Conservation (phyloP, 345 rosid genomes). For the Luvunga scandens region DNA sequence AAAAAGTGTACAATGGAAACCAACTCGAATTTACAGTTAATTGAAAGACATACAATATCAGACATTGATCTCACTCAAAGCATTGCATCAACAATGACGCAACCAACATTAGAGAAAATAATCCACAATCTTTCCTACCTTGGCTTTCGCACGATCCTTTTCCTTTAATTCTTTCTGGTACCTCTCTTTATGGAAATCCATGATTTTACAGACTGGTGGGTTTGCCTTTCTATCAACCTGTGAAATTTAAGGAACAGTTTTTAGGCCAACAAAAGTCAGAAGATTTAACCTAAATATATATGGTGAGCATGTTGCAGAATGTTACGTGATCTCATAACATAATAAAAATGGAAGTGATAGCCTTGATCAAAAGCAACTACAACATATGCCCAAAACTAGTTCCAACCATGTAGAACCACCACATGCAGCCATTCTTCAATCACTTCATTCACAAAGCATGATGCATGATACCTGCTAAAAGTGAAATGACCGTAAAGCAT, state of each 20-base stretch:
- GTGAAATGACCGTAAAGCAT: not conserved
- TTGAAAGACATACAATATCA: not conserved
- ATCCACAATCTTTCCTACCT: slow-evolving; percentile 29
- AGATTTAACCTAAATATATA: not conserved
- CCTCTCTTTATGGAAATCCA: slow-evolving; percentile 48
- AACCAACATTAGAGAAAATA: slow-evolving; percentile 6
- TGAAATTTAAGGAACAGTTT: not conserved
- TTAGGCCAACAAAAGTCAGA: not conserved
- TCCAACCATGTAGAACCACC: not conserved
- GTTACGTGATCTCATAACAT: not conserved
- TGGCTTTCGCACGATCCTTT: slow-evolving; percentile 56
- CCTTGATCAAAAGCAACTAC: not conserved
- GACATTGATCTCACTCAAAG: not conserved
- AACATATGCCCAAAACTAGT: not conserved
- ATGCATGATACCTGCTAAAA: not conserved
- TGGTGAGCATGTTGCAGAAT: not conserved
- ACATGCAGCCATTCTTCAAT: not conserved
- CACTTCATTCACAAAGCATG: not conserved
- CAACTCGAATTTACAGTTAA: not conserved
- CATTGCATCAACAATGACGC: not conserved
- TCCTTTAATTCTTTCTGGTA: slow-evolving; percentile 30
- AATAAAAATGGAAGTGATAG: not conserved
- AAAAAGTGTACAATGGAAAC: not conserved
- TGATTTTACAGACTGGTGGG: slow-evolving; percentile 69
- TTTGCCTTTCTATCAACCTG: slow-evolving; percentile 47